phyloP scores from a whole-genome alignment of 228 moss, liverwort and hornwort species.

The Sphagnum magellanicum region DNA sequence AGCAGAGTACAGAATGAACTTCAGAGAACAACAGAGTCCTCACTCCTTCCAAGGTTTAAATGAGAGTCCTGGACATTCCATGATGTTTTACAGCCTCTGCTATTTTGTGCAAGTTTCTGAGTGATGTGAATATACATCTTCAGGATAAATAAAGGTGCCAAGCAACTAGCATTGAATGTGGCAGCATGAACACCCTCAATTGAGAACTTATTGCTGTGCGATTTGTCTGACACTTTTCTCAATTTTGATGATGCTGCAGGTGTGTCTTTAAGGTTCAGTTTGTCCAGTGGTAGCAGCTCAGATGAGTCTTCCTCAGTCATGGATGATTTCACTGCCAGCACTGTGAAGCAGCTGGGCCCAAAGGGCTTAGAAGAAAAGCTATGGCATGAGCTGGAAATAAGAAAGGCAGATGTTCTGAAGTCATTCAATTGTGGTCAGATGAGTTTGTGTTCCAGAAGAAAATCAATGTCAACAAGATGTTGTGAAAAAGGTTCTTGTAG shows the following conservation, averaged over 20 bases:
- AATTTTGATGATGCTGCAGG: conserved; percentile 1
- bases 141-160: too few relatives aligned
- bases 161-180: too few relatives aligned
- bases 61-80: neutral
- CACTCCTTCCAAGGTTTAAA: neutral
- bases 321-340: conserved; percentile 9
- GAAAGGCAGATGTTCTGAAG: conserved; percentile 35
- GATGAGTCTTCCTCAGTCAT: conserved; percentile 3
- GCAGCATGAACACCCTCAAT: neutral
- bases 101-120: too few relatives aligned
- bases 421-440: neutral
- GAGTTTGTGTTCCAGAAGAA: too few relatives aligned
- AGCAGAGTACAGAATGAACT: neutral
- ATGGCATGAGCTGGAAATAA: conserved; percentile 44
- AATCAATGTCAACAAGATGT: too few relatives aligned
- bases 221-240: neutral
- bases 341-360: conserved; percentile 34
- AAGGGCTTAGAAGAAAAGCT: conserved; percentile 46
- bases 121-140: too few relatives aligned
- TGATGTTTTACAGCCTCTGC: neutral
- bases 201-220: neutral
- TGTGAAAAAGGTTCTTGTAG: too few relatives aligned
- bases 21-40: neutral
- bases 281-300: conserved; percentile 2
- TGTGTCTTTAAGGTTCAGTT: conserved; percentile 2